Evolutionary conservation across 2,329 filamentous ascomycete genomes (phyloP).

Genomic region (Coniochaeta ligniaria): DNA sequence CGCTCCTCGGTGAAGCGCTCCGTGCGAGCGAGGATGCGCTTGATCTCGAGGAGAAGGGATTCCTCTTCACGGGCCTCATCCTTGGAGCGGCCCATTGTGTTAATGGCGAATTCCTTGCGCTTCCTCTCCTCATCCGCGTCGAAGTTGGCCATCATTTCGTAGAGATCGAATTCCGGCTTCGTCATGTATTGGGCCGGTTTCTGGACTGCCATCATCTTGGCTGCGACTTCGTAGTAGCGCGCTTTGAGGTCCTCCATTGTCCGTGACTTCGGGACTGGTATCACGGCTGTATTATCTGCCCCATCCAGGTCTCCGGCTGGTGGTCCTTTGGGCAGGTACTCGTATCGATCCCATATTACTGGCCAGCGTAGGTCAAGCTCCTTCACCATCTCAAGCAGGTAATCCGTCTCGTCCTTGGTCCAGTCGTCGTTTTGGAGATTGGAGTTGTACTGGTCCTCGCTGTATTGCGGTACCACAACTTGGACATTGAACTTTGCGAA

Average conservation of each 20-base stretch:
- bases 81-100: conserved; percentile 68
- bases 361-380: conserved; percentile 88
- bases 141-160: conserved; percentile 83
- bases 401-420: conserved; percentile 91
- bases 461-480: conserved; percentile 73
- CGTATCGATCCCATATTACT: conserved; percentile 87
- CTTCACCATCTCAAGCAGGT: conserved; percentile 66
- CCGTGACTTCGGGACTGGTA: conserved; percentile 47
- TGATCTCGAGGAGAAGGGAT: conserved; percentile 79
- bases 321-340: conserved; percentile 49
- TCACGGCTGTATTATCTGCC: conserved; percentile 43
- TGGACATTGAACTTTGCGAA: conserved; percentile 88
- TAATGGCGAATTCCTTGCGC: conserved; percentile 79
- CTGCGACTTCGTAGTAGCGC: conserved; percentile 81
- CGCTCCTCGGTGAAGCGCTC: conserved; percentile 84
- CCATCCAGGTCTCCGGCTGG: conserved; percentile 35
- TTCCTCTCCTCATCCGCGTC: conserved; percentile 70
- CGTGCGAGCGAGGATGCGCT: conserved; percentile 81
- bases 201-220: conserved; percentile 72
- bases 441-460: conserved; percentile 76
- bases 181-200: conserved; percentile 85
- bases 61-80: conserved; percentile 93
- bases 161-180: conserved; percentile 69
- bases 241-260: conserved; percentile 87
- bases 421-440: conserved; percentile 70